phyloP scores from a whole-genome alignment of 331 rosid species.

The Malus hybrid region DNA sequence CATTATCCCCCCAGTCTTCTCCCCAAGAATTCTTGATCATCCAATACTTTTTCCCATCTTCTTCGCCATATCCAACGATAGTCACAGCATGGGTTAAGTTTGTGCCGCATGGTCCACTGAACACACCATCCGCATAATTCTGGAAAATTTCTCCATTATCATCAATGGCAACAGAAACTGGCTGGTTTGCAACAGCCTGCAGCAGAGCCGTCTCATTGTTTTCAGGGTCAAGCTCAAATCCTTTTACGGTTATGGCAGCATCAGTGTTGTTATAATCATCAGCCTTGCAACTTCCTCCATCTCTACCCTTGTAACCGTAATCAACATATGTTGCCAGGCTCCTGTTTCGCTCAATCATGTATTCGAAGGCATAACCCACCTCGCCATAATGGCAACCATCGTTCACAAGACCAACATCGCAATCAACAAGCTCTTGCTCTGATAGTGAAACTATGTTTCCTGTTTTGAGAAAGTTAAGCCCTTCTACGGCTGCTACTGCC shows the following conservation, averaged over 20 bases:
- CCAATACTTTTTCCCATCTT: constrained; percentile 7
- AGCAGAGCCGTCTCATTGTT: background rate
- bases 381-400: constrained; percentile 2
- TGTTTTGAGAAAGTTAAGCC: background rate
- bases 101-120: background rate
- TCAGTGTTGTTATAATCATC: no score
- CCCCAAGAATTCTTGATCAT: background rate
- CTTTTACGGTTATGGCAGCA: background rate
- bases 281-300: background rate
- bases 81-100: constrained; percentile 8
- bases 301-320: background rate
- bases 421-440: constrained; percentile 12
- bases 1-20: background rate
- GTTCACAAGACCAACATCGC: background rate
- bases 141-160: background rate
- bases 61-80: background rate
- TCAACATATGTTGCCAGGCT: background rate
- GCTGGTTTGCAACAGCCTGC: background rate
- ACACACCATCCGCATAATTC: constrained; percentile 4
- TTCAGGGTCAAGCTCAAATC: background rate
- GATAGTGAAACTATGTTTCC: background rate
- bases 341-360: background rate
- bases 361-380: background rate
- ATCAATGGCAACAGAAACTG: background rate
- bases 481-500: constrained; percentile 6